Conservation (phyloP, 768 basidiomycete genomes). For the Leccinum truebloodii region DNA sequence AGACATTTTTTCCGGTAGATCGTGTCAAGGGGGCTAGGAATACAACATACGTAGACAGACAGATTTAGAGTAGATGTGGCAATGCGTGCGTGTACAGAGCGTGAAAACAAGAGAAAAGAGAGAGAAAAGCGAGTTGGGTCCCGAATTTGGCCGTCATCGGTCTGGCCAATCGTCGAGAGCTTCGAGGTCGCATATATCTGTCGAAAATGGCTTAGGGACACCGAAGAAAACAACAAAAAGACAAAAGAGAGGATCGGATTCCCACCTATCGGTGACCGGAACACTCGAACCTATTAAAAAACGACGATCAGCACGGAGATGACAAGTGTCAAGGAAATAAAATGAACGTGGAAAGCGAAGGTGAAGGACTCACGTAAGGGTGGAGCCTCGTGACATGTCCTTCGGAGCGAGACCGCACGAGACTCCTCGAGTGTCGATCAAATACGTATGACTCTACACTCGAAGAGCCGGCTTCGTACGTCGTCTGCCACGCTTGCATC, state of each 20-base stretch:
- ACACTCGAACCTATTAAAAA: conserved; percentile 27
- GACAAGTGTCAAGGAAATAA: background rate
- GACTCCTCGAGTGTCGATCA: conserved; percentile 27
- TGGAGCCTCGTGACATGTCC: conserved; percentile 27
- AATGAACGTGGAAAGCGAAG: background rate
- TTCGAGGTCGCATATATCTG: conserved; percentile 33
- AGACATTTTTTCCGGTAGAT: conserved; percentile 6
- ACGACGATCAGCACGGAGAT: conserved; percentile 11
- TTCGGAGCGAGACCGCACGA: conserved; percentile 34
- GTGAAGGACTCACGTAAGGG: conserved; percentile 26
- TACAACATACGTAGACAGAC: conserved; percentile 21
- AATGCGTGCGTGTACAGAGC: conserved; percentile 7
- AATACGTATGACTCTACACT: conserved; percentile 29
- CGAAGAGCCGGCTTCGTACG: conserved; percentile 12
- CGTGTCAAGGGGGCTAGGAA: conserved; percentile 12
- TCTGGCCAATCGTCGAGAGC: conserved; percentile 19
- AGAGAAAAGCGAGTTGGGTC: background rate
- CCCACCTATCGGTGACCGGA: conserved; percentile 36
- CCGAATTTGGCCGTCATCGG: conserved; percentile 20
- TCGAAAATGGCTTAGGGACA: conserved; percentile 10
- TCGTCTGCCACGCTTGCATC: conserved; percentile 25
- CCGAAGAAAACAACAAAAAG: background rate
- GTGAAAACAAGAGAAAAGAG: conserved; percentile 3
- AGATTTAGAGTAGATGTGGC: conserved; percentile 25
- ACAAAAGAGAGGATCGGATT: background rate